Evolutionary conservation across 305 asterid species (phyloP), one percentile per base, ranked within the genome.

Genomic region (Fraxinus floribunda): DNA sequence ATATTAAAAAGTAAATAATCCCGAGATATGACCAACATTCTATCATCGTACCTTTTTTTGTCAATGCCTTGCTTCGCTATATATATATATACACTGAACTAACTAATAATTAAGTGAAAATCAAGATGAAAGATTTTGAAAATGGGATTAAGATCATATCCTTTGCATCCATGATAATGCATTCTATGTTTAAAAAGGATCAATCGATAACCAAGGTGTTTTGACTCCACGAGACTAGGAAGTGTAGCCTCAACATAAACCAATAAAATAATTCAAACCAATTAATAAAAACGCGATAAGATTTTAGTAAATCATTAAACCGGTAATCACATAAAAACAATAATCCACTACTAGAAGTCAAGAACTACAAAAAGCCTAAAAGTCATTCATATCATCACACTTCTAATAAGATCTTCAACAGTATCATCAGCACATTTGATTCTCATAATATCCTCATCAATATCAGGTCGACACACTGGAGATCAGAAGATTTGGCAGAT

Each of bases 341-440:
- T 62, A 24, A 66, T 66, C 74, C 74, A 66, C 74, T 24, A 66
- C 38, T 26, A 22, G 26, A 7, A 57, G 29, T 57, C 68, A 18
- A 57, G 74, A 66, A 66, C 74, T 26, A 66, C 36, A 66, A 60
- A 60, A 60, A 57, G 71, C 71, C 71, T 60, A 60, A 60, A 20
- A 60, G 5, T 60, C 32, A 18, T 60, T 60, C 30, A 60, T 60
- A 20, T 60, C 71, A 60, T 60, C 30, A 60, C 64, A 57, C 32
- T 66, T 22, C 16, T 26, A 11, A 24, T 66, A 66, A 11, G 8
- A 11, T 66, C 36, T 26, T 66, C 74, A 66, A 66, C 18, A 66
- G n/a, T 7, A 26, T 66, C 74, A 66, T 66, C n/a, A 66, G 18
- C 36, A 66, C 32, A 66, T 11, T 26, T 9, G 74, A 11, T 66